Base-by-base conservation (phyloP, 371 early-diverging fungal species). In the Actinomucor elegans region DNA sequence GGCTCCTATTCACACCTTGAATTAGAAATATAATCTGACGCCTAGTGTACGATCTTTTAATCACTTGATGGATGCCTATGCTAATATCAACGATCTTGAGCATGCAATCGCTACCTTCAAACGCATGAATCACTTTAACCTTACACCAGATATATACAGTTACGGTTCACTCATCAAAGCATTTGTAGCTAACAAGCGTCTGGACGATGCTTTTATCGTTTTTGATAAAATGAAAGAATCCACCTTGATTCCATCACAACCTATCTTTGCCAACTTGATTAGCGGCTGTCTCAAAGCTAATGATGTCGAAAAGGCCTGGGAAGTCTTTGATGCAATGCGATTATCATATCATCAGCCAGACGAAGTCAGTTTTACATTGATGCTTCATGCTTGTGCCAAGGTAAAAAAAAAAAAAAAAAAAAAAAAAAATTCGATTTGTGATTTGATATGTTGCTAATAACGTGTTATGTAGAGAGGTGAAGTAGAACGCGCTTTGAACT, bases 381-480 rank as follows among this genome's bases (percentile, higher is more conserved):
- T 97, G 97, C 87, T 97, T 18, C 89, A 89, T 58, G 92, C 93
- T 1, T 97, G 97, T 66, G 86, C 94, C 2, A 84, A 86, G 71
- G 81, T 81, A 50, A 65, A 5, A 12, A 4, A 15, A 46, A 12
- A 46, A 14, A 46, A 24, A 23, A 33, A 5, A 7, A 34, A n/a
- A n/a, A n/a, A n/a, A n/a, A n/a, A n/a, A n/a, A n/a, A n/a, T n/a
- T n/a, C n/a, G n/a, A n/a, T n/a, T n/a, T n/a, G n/a, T n/a, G n/a
- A n/a, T n/a, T n/a, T n/a, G n/a, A n/a, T n/a, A n/a, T n/a, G n/a
- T n/a, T n/a, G n/a, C n/a, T n/a, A n/a, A n/a, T 18, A 23, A 5
- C 11, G 26, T 23, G 23, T 24, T 23, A 14, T 21, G 23, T 48
- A 80, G 67, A 74, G 74, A 44, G 77, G 80, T 28, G 84, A 93